Conservation (phyloP, 768 basidiomycete species). For the Kwoniella botswanensis region DNA sequence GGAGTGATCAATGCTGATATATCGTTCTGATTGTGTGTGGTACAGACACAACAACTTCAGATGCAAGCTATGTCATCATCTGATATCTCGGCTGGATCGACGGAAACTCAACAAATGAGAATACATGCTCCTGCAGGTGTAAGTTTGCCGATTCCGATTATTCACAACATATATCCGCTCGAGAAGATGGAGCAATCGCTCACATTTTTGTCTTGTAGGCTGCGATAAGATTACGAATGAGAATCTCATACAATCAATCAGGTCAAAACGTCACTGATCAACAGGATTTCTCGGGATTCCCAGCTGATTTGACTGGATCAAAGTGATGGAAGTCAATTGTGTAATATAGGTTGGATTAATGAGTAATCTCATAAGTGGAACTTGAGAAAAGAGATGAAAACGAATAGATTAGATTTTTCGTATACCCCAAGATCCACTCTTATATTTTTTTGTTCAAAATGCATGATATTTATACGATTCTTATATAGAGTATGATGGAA, state of each 20-base stretch:
- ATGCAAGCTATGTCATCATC: slow-evolving; percentile 97
- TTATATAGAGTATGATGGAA: too few species aligned
- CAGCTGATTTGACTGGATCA: slow-evolving; percentile 60
- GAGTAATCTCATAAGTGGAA: not conserved
- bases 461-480: not conserved
- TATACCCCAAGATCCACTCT: too few species aligned
- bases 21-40: too few species aligned
- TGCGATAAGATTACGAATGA: slow-evolving; percentile 78
- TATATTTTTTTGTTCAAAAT: not conserved
- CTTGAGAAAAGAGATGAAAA: too few species aligned
- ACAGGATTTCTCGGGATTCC: slow-evolving; percentile 91
- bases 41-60: slow-evolving; percentile 90
- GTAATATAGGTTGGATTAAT: not conserved
- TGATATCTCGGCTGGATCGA: slow-evolving; percentile 73
- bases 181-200: not conserved
- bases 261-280: slow-evolving; percentile 84
- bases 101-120: slow-evolving; percentile 94
- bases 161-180: not conserved
- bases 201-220: slow-evolving; percentile 62
- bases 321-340: slow-evolving; percentile 18
- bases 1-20: too few species aligned
- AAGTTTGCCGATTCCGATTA: slow-evolving; percentile 56
- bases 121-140: slow-evolving; percentile 86
- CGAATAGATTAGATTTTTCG: too few species aligned
- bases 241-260: slow-evolving; percentile 73